These are phyloP conservation scores for Fabrea salina DNA, from an alignment of 169 alveolate species.

Conservation along the genomic window DNA sequence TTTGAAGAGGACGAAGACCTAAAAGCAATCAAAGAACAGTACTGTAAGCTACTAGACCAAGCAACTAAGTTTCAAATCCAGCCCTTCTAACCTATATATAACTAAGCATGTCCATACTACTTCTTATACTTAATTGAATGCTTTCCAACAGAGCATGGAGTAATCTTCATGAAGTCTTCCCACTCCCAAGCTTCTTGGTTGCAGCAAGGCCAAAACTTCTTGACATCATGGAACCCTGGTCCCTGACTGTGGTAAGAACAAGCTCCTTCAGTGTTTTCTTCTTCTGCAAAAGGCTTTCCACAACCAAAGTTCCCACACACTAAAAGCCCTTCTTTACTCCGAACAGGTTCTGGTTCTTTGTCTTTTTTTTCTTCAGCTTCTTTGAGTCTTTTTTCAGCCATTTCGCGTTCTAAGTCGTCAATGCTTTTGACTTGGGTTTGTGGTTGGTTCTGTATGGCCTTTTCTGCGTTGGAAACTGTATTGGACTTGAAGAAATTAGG, in stretches of 20 bases:
- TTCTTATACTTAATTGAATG: slow-evolving; percentile 58
- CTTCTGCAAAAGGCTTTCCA: slow-evolving; percentile 60
- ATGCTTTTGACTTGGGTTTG: slow-evolving; percentile 35
- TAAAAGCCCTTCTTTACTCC: slow-evolving; percentile 59
- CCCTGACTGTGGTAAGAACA: slow-evolving; percentile 78
- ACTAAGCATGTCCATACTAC: too few species aligned
- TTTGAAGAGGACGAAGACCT: slow-evolving; percentile 27
- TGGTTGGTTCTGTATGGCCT: slow-evolving; percentile 52
- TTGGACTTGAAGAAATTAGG: slow-evolving; percentile 67
- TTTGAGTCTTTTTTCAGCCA: slow-evolving; percentile 55
- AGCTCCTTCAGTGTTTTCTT: slow-evolving; percentile 62
- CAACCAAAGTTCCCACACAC: slow-evolving; percentile 82
- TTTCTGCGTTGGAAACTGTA: slow-evolving; percentile 77
- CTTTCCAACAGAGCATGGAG: slow-evolving; percentile 74
- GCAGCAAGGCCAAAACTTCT: slow-evolving; percentile 83
- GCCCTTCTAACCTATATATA: too few species aligned
- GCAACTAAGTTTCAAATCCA: too few species aligned
- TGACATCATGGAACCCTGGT: slow-evolving; percentile 81
- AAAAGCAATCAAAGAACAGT: slow-evolving; percentile 5
- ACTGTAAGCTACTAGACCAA: slow-evolving; percentile 9
- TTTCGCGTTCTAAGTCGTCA: slow-evolving; percentile 50
- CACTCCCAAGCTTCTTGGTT: slow-evolving; percentile 77
- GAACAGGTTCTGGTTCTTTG: slow-evolving; percentile 41
- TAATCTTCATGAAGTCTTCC: slow-evolving; percentile 83
- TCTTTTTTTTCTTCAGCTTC: slow-evolving; percentile 63